Percentiles rank a stretch among this genome's conserved stretches.
phyloP scores from a whole-genome alignment of 257 asterid species.

The Gynochthodes officinalis region DNA sequence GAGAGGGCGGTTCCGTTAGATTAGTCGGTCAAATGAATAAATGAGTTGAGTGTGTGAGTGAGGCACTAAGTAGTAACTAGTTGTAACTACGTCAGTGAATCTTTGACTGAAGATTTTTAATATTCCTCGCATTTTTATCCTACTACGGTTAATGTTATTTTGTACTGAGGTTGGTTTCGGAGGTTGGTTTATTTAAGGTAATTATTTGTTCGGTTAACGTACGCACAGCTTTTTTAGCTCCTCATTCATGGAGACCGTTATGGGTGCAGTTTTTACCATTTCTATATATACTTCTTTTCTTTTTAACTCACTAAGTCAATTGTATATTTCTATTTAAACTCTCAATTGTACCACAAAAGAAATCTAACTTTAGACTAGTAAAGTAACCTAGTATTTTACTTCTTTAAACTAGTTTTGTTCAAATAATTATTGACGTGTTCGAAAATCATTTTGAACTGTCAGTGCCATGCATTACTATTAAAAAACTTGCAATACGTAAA shows the following conservation, averaged over 20 bases:
- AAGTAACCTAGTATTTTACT: no score
- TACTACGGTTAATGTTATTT: slow-evolving; percentile 16
- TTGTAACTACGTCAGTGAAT: slow-evolving; percentile 21
- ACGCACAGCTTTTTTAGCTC: slow-evolving; percentile 9
- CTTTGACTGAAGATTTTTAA: slow-evolving; percentile 21
- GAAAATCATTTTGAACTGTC: no score
- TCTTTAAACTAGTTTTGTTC: no score
- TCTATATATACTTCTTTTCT: background rate
- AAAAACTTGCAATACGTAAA: no score
- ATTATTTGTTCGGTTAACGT: background rate
- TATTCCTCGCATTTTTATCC: background rate
- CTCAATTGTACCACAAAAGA: no score
- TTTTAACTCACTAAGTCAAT: no score
- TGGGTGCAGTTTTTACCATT: slow-evolving; percentile 4
- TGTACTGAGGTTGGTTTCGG: background rate
- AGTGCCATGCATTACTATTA: no score
- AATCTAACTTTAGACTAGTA: no score
- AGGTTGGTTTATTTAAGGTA: slow-evolving; percentile 11
- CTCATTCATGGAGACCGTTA: slow-evolving; percentile 23
- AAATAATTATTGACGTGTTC: no score
- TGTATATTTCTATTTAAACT: no score
- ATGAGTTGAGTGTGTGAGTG: background rate
- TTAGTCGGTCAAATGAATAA: slow-evolving; percentile 44
- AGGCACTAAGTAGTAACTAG: background rate
- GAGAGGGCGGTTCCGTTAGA: slow-evolving; percentile 49